Percentiles rank a stretch among this genome's conserved stretches.
phyloP scores from a whole-genome alignment of 352 stramenopile species.

The Poterioochromonas sp. region DNA sequence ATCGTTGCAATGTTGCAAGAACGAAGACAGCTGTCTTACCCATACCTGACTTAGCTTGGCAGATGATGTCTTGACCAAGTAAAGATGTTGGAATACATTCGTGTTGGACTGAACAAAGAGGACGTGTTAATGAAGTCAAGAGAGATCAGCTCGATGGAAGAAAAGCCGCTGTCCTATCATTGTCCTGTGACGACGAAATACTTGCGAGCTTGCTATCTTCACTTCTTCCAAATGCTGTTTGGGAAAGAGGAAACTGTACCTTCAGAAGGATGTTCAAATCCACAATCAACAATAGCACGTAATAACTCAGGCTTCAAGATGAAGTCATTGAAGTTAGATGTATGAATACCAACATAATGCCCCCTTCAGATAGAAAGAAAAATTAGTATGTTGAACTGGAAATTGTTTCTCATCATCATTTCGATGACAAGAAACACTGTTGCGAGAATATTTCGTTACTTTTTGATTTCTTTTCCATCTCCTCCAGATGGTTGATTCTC shows the following conservation, averaged over 20 bases:
- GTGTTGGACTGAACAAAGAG: constrained; percentile 76
- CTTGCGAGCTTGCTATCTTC: background rate
- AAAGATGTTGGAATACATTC: constrained; percentile 98
- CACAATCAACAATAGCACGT: constrained; percentile 95
- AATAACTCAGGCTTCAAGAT: constrained; percentile 98
- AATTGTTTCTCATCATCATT: too few species aligned
- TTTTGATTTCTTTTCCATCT: too few species aligned
- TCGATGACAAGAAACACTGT: too few species aligned
- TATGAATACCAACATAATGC: constrained; percentile 99
- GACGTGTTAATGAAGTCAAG: too few species aligned
- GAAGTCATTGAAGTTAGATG: constrained; percentile 98
- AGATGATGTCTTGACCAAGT: constrained; percentile 99
- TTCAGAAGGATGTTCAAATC: constrained; percentile 99
- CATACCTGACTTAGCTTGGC: constrained; percentile 99
- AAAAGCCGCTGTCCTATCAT: too few species aligned
- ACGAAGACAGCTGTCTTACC: constrained; percentile 99
- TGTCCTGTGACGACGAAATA: too few species aligned
- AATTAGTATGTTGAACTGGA: too few species aligned
- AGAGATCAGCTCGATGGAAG: too few species aligned
- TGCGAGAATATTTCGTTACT: too few species aligned
- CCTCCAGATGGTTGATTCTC: too few species aligned
- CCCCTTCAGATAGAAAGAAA: constrained; percentile 63
- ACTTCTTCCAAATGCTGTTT: too few species aligned
- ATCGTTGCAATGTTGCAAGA: constrained; percentile 95
- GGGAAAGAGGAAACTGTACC: too few species aligned